Evolutionary conservation across 164 flowering plant genomes (phyloP).

Genomic region (Tetrastigma voinierianum): DNA sequence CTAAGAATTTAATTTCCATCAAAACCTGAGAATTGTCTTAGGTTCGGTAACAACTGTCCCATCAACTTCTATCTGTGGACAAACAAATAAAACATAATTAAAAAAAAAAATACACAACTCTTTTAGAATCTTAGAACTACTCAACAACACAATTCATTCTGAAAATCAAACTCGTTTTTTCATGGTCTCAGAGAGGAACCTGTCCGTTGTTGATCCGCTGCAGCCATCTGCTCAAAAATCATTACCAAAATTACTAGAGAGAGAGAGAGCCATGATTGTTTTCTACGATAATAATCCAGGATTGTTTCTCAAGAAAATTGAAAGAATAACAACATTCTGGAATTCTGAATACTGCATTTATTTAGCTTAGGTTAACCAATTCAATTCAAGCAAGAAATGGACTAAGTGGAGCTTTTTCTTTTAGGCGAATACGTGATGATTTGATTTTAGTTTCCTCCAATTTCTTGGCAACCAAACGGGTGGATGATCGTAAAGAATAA

Average conservation of each 20-base stretch:
- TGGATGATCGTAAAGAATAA: neutral
- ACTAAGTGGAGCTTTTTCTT: too few species aligned
- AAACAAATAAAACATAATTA: slow-evolving; percentile 6
- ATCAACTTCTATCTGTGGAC: slow-evolving; percentile 64
- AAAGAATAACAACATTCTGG: neutral
- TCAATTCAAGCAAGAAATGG: too few species aligned
- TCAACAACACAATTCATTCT: neutral
- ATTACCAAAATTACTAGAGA: neutral
- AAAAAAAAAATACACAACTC: neutral
- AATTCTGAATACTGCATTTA: neutral
- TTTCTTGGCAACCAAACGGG: too few species aligned
- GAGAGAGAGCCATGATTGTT: neutral
- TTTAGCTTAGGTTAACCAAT: too few species aligned
- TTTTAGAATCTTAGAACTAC: slow-evolving; percentile 3
- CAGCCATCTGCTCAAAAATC: slow-evolving; percentile 68
- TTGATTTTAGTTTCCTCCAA: too few species aligned
- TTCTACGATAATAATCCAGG: neutral
- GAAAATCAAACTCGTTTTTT: neutral
- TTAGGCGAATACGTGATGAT: too few species aligned
- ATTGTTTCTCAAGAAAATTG: neutral
- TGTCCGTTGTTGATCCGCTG: slow-evolving; percentile 85
- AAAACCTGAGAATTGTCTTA: slow-evolving; percentile 55
- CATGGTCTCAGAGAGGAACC: slow-evolving; percentile 35
- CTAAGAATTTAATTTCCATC: neutral
- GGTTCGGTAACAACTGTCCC: slow-evolving; percentile 62